Evolutionary conservation across 2,329 filamentous ascomycete genomes (phyloP), one percentile per base, ranked within the genome.

Genomic region (Talaromyces albobiverticillius): DNA sequence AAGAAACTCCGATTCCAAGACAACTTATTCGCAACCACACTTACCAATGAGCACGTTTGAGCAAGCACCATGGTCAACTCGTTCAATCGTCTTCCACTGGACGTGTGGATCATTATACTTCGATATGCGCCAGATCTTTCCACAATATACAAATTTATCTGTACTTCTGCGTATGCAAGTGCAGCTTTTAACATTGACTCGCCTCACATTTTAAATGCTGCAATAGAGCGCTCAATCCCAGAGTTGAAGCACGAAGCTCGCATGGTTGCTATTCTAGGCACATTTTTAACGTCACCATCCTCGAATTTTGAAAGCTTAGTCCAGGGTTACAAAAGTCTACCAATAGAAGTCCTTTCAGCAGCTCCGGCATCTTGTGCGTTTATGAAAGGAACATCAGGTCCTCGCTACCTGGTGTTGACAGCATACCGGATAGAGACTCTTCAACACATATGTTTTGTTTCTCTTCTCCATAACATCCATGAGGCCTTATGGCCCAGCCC

Each of bases 391-490:
- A 51, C 47, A 29, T 36, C 23, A 20, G 47, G 34, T 13, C 47
- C 36, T 32, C 22, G 47, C 14, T 51, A 51, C 14, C 6, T 42
- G 11, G 22, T 51, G 3, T 29, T 51, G 13, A 51, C 47, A 31
- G 47, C 34, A 40, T 51, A 51, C 16, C 47, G 47, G 14, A 51
- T 51, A 32, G 47, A 51, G 18, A 32, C 42, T 22, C 47, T 51
- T 32, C 47, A 51, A 16, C 9, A 51, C 13, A 8, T 51, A 20
- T 51, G 47, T 25, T 51, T 51, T 8, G 16, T 51, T 29, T 41
- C 47, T 32, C 47, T 51, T 42, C 36, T 51, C 2, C 36, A 42
- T 11, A 51, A 51, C 6, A 41, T 51, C 32, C 34, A 51, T 32
- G 34, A 51, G 16, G 16, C 18, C 4, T n/a, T 42, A 51, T 42